A percentile compares a stretch with the other conserved stretches of the same genome.
phyloP scores from a whole-genome alignment of 208 protist genomes.

The Entamoeba dispar region DNA sequence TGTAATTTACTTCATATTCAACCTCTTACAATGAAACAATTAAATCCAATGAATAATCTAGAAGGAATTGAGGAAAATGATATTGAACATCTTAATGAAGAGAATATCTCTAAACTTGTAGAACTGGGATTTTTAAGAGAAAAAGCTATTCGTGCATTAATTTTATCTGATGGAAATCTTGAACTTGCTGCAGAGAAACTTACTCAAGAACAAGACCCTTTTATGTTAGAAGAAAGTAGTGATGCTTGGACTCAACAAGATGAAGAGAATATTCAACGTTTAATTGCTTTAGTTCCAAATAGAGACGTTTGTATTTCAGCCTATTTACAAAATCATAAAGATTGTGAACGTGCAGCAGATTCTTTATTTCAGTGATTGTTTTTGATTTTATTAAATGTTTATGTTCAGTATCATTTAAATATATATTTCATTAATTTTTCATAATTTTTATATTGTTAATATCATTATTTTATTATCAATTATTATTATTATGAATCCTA shows the following conservation, averaged over 20 bases:
- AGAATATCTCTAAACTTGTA: neutral
- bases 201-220: neutral
- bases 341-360: neutral
- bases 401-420: too few relatives aligned
- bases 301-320: neutral
- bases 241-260: neutral
- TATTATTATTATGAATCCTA: too few relatives aligned
- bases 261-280: neutral
- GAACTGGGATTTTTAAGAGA: neutral
- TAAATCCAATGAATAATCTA: neutral
- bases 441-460: too few relatives aligned
- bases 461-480: too few relatives aligned
- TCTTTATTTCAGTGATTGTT: neutral
- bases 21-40: neutral
- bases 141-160: neutral
- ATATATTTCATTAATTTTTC: too few relatives aligned
- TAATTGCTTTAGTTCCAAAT: neutral
- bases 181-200: neutral
- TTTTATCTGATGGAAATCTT: neutral
- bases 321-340: neutral
- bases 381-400: too few relatives aligned
- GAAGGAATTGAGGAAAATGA: neutral
- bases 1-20: neutral
- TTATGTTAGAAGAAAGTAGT: too few relatives aligned
- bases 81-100: neutral